Evolutionary conservation across 2,329 filamentous ascomycete species (phyloP).

Genomic region (Colletotrichum aenigma): DNA sequence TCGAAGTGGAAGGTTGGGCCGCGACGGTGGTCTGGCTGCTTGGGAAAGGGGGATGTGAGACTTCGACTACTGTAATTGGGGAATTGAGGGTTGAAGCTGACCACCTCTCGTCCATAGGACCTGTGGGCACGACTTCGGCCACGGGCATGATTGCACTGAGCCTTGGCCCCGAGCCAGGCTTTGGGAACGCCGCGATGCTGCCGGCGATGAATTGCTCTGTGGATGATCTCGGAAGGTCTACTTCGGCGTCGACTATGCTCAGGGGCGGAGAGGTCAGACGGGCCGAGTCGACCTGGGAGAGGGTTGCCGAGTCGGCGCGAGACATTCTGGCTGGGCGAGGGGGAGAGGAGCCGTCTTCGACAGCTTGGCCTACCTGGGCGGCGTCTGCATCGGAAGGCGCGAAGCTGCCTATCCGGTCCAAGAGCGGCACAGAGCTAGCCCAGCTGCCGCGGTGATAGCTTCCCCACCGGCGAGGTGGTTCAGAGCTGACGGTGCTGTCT

Average conservation of each 20-base stretch:
- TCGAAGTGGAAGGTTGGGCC: neutral
- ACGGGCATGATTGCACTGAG: constrained; percentile 45
- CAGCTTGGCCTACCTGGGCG: neutral
- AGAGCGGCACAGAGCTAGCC: constrained; percentile 21
- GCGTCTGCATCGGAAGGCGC: constrained; percentile 8
- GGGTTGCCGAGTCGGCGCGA: constrained; percentile 18
- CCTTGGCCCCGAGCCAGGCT: constrained; percentile 20
- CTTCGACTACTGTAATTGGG: neutral
- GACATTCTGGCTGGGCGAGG: neutral
- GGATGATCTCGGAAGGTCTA: neutral
- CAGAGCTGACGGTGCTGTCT: constrained; percentile 10
- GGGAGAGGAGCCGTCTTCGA: neutral
- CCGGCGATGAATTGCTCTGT: constrained; percentile 5
- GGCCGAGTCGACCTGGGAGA: constrained; percentile 13
- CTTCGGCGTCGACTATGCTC: neutral
- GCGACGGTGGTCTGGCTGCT: neutral
- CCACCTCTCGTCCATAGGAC: constrained; percentile 11
- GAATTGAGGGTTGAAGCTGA: constrained; percentile 18
- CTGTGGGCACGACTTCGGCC: constrained; percentile 33
- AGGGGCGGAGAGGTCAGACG: constrained; percentile 5
- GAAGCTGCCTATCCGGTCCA: constrained; percentile 22
- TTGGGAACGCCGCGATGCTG: neutral
- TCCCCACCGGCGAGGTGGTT: constrained; percentile 16
- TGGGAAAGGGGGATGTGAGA: neutral
- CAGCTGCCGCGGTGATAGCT: constrained; percentile 20